Evolutionary conservation across 2,329 filamentous ascomycete species (phyloP).

Genomic region (Calonectria pseudoturangicola): DNA sequence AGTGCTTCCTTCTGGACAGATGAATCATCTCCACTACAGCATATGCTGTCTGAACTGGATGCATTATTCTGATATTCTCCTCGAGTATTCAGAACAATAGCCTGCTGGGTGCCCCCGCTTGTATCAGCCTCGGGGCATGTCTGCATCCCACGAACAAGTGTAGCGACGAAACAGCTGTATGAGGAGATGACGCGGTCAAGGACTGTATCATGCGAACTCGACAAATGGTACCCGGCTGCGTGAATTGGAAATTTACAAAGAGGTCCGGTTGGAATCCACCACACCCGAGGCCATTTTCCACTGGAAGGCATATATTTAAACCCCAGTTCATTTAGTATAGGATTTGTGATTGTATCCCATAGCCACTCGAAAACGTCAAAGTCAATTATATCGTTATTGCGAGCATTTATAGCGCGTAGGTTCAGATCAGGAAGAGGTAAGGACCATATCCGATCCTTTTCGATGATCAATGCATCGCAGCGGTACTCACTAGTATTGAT

Average conservation of each 20-base stretch:
- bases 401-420: background rate
- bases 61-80: too few relatives aligned
- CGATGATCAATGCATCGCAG: background rate
- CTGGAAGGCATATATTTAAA: background rate
- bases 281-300: background rate
- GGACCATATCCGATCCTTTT: background rate
- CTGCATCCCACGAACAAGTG: background rate
- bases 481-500: background rate
- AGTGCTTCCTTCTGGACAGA: too few relatives aligned
- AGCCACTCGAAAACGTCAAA: slow-evolving; percentile 4
- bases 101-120: background rate
- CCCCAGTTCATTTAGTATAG: background rate
- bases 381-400: background rate
- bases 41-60: too few relatives aligned
- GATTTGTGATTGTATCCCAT: background rate
- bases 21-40: too few relatives aligned
- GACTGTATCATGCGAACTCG: background rate
- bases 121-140: background rate
- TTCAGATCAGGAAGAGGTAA: background rate
- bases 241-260: slow-evolving; percentile 1
- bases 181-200: background rate
- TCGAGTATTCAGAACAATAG: background rate
- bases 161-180: background rate
- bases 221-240: background rate
- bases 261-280: background rate